Conservation (phyloP, 2,329 filamentous ascomycete species). For the Dothidotthia symphoricarpi region DNA sequence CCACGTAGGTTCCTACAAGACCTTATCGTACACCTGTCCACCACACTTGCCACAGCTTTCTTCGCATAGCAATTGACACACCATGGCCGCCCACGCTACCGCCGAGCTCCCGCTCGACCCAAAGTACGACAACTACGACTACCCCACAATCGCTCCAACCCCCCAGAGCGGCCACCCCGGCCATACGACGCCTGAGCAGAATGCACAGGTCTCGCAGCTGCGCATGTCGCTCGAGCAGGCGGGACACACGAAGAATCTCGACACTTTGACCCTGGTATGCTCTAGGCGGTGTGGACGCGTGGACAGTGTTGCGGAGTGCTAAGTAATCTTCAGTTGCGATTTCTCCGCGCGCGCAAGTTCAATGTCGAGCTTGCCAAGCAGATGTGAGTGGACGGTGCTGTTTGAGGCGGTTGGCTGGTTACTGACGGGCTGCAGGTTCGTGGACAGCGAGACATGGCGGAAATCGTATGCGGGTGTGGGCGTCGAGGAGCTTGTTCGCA, state of each 20-base stretch:
- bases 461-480: conserved; percentile 66
- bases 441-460: conserved; percentile 88
- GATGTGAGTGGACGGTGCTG: conserved; percentile 66
- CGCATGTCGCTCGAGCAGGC: conserved; percentile 78
- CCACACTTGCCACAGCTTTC: not conserved
- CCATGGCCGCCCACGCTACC: conserved; percentile 32
- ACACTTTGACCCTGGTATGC: conserved; percentile 84
- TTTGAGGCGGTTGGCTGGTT: not conserved
- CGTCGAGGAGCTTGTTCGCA: conserved; percentile 75
- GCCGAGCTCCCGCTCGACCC: conserved; percentile 61
- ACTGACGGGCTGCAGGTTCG: conserved; percentile 65
- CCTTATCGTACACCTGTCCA: not conserved
- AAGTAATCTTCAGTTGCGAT: conserved; percentile 64
- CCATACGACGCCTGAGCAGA: conserved; percentile 79
- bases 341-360: conserved; percentile 93
- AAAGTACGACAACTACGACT: conserved; percentile 97
- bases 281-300: not conserved
- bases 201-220: conserved; percentile 85
- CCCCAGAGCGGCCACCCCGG: conserved; percentile 78
- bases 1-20: not conserved
- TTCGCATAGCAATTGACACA: conserved; percentile 7
- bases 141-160: conserved; percentile 72
- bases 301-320: conserved; percentile 7
- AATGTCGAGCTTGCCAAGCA: conserved; percentile 78
- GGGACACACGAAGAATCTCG: conserved; percentile 79